phyloP scores from a whole-genome alignment of 108 stramenopile genomes.

The Nannochloropsis granulata region DNA sequence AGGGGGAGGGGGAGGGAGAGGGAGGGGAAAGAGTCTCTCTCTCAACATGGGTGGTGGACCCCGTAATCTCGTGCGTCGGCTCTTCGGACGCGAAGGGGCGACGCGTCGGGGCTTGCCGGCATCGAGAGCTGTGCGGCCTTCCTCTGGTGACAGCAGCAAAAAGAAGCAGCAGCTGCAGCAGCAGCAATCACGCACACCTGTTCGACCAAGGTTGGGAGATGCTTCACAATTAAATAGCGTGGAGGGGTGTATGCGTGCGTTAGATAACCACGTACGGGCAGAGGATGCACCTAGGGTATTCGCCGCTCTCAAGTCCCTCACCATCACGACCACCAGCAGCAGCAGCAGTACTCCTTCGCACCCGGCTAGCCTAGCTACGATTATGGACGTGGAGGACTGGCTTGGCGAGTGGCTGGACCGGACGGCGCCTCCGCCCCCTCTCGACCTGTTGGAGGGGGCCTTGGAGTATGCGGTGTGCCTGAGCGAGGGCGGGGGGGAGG shows the following conservation, averaged over 20 bases:
- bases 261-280: background rate
- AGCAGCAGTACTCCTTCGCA: background rate
- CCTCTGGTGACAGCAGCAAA: too few species aligned
- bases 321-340: background rate
- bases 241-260: background rate
- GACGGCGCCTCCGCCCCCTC: background rate
- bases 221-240: background rate
- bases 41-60: background rate
- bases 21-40: background rate
- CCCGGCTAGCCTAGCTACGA: background rate
- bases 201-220: too few species aligned
- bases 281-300: background rate
- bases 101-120: too few species aligned
- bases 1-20: background rate
- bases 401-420: background rate
- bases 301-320: background rate
- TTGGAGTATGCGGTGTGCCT: background rate
- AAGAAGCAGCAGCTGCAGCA: too few species aligned
- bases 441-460: background rate
- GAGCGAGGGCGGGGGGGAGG: background rate
- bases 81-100: background rate
- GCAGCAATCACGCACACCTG: too few species aligned
- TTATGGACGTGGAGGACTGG: background rate
- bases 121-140: too few species aligned
- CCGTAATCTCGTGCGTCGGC: background rate